These are phyloP conservation scores for Bryoerythrophyllum caledonicum DNA, from an alignment of 225 moss, liverwort and hornwort species.

Conservation along the genomic window DNA sequence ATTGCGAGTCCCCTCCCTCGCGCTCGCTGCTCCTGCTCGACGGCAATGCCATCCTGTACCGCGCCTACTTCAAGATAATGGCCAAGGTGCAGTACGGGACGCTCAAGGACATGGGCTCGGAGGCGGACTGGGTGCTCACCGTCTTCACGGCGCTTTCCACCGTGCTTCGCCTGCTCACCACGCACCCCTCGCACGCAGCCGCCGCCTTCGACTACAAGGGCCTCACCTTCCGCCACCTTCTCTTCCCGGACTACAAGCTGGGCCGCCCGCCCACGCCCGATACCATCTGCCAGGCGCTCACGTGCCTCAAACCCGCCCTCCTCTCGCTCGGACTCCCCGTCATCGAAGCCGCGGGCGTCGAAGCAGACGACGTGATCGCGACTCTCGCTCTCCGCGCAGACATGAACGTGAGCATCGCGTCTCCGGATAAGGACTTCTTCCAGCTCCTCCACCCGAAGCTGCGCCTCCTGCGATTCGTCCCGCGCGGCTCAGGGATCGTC, in stretches of 20 bases:
- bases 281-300: slow-evolving; percentile 47
- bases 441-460: slow-evolving; percentile 49
- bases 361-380: slow-evolving; percentile 71
- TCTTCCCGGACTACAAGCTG: slow-evolving; percentile 47
- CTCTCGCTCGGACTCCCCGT: slow-evolving; percentile 51
- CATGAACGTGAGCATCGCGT: slow-evolving; percentile 58
- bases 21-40: slow-evolving; percentile 52
- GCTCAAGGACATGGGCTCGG: slow-evolving; percentile 55
- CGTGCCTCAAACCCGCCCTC: slow-evolving; percentile 59
- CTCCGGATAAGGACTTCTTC: slow-evolving; percentile 64
- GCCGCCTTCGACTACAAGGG: slow-evolving; percentile 65
- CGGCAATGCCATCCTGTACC: slow-evolving; percentile 56
- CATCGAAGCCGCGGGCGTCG: slow-evolving; percentile 63
- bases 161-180: slow-evolving; percentile 42
- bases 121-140: slow-evolving; percentile 62
- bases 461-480: slow-evolving; percentile 48
- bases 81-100: slow-evolving; percentile 63
- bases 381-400: slow-evolving; percentile 50
- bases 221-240: slow-evolving; percentile 53
- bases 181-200: slow-evolving; percentile 46
- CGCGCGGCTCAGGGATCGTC: slow-evolving; percentile 51
- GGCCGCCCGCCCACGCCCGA: slow-evolving; percentile 63
- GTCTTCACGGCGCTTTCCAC: slow-evolving; percentile 59
- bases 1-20: slow-evolving; percentile 26
- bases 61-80: slow-evolving; percentile 66